These are phyloP conservation scores for Auricularia cornea DNA, from an alignment of 768 basidiomycete genomes.

Conservation along the genomic window DNA sequence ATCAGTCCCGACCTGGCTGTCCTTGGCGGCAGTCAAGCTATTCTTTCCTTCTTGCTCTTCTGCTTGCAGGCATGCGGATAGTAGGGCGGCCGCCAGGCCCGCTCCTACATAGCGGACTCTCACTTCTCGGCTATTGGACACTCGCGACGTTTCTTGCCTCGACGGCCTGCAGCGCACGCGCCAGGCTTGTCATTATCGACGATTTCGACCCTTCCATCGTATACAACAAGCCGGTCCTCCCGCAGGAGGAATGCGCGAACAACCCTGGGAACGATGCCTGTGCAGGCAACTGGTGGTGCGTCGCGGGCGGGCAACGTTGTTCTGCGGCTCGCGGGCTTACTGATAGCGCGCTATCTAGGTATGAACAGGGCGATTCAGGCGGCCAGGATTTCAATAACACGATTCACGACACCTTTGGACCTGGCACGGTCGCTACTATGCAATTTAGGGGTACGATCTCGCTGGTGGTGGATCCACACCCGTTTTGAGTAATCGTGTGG, in stretches of 20 bases:
- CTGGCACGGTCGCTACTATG: background rate
- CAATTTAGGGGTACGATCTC: background rate
- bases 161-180: background rate
- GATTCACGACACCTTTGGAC: background rate
- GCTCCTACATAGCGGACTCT: background rate
- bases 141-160: background rate
- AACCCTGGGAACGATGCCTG: background rate
- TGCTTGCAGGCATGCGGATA: too few relatives aligned
- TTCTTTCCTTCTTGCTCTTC: too few relatives aligned
- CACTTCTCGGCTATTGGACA: background rate
- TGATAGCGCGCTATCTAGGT: background rate
- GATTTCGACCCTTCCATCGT: background rate
- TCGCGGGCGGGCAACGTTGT: background rate
- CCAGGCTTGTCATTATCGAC: background rate
- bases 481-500: too few relatives aligned
- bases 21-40: too few relatives aligned
- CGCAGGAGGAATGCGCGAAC: background rate
- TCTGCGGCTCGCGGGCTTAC: background rate
- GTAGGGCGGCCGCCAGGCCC: too few relatives aligned
- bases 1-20: too few relatives aligned
- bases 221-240: background rate
- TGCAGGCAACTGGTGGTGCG: background rate
- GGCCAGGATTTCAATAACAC: background rate
- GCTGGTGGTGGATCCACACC: too few relatives aligned
- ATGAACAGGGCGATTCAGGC: background rate